Conservation (phyloP, 768 basidiomycete genomes). For the Russula ochroleuca region DNA sequence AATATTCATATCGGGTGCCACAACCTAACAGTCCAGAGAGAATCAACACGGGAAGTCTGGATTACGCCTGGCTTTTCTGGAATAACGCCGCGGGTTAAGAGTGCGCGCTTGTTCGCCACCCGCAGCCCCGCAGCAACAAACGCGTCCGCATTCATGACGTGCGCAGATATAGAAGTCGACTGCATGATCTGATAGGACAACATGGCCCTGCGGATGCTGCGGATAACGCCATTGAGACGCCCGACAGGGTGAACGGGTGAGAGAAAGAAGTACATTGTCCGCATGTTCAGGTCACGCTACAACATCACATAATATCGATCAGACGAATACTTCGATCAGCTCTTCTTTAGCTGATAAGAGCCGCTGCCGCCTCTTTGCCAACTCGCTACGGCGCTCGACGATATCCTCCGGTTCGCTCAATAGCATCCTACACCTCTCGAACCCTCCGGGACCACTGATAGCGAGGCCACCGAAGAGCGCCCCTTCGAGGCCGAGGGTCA, state of each 20-base stretch:
- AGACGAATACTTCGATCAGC: conserved; percentile 29
- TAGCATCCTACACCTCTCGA: conserved; percentile 44
- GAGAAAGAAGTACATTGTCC: neutral
- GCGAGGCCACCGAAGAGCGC: conserved; percentile 45
- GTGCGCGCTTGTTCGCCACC: conserved; percentile 7
- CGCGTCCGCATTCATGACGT: neutral
- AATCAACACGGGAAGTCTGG: neutral
- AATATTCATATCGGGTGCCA: conserved; percentile 11
- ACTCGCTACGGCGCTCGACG: conserved; percentile 42
- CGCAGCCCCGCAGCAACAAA: conserved; percentile 6
- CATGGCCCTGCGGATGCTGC: conserved; percentile 12
- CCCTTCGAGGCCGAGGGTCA: conserved; percentile 40
- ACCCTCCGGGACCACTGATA: conserved; percentile 44
- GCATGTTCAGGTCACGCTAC: neutral
- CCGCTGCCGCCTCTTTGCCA: conserved; percentile 47
- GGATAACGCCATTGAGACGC: neutral
- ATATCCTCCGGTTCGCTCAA: conserved; percentile 47
- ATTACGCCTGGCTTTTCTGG: neutral
- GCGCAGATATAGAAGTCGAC: neutral
- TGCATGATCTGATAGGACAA: neutral
- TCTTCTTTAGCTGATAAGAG: conserved; percentile 43
- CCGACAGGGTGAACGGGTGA: neutral
- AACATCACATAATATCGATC: conserved; percentile 1
- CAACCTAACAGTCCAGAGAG: conserved; percentile 7
- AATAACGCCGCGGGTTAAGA: neutral